Base-by-base conservation (phyloP, 371 early-diverging fungal species). In the Actinomortierella wolfii region DNA sequence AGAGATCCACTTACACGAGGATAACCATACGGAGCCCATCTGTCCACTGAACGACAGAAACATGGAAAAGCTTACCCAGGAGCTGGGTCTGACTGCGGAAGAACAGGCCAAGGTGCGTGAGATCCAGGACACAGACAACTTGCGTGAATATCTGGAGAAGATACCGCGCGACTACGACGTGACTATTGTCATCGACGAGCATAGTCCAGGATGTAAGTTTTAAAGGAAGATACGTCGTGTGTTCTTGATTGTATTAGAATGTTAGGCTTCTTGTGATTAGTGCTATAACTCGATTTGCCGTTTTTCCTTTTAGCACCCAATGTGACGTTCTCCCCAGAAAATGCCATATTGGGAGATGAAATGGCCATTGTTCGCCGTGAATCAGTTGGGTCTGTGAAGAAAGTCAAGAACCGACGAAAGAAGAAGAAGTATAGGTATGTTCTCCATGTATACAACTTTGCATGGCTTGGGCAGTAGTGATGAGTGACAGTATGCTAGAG, bases 91-190 rank as follows among this genome's bases (percentile, higher is more conserved):
- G 54, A 79, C 79, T 2, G 59, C 66, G 24, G 61, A 82, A 45
- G 82, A 86, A 59, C 78, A 69, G 8, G 65, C 78, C 34, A 69
- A 76, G 43, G 80, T 86, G 9, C 78, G 82, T 40, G 81, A 79
- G 11, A 80, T 86, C n/a, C 80, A 79, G 29, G 83, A 83, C 29
- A 83, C 79, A 15, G 86, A 86, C 34, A 77, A 78, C 4, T 58
- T 86, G 17, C 80, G 78, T n/a, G 71, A 73, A 23, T 86, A 83
- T 51, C 61, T 86, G 40, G 80, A 83, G 57, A 80, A 83, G 23
- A 69, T 76, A 9, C 79, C 79, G 23, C 79, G 80, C 4, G 83
- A 83, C 3, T 86, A 82, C 56, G 83, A 84, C 8, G 83, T 86
- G 29, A 81, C 81, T 52, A 81, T 86, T 15, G 80, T 83, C 28